Percentiles rank a stretch among this genome's conserved stretches.
These are phyloP conservation scores for Solanum chacoense DNA, from an alignment of 305 asterid species.

Conservation along the genomic window DNA sequence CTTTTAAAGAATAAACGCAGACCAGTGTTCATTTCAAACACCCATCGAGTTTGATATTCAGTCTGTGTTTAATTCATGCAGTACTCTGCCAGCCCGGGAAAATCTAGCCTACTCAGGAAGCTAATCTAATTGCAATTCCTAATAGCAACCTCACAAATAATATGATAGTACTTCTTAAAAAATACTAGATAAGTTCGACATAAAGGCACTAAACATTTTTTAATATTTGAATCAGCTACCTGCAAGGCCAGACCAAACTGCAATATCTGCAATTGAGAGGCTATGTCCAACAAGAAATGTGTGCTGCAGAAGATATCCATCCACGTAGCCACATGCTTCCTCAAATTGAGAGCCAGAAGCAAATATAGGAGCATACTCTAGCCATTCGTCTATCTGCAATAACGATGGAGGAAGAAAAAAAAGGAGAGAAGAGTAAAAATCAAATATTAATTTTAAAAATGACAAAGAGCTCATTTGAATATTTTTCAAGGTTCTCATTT, in stretches of 20 bases:
- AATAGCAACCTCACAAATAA: not conserved
- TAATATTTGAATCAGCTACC: slow-evolving; percentile 23
- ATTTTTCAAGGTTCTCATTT: not conserved
- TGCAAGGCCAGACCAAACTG: slow-evolving; percentile 80
- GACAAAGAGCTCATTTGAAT: not conserved
- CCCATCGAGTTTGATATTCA: not conserved
- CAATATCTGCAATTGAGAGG: slow-evolving; percentile 72
- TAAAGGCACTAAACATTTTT: not conserved
- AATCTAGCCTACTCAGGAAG: not conserved
- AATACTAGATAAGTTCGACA: not conserved
- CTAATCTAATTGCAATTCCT: not conserved
- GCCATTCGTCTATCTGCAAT: slow-evolving; percentile 74
- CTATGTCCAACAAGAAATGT: slow-evolving; percentile 61
- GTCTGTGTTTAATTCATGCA: not conserved
- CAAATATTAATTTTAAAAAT: not conserved
- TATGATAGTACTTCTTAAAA: not conserved
- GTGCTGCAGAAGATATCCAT: slow-evolving; percentile 41
- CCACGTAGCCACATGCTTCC: slow-evolving; percentile 69
- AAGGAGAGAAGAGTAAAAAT: not conserved
- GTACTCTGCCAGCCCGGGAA: not conserved
- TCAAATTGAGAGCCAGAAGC: slow-evolving; percentile 78
- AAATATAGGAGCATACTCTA: slow-evolving; percentile 61
- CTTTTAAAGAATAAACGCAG: not conserved
- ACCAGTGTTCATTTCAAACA: not conserved
- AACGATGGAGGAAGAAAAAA: not conserved